These are phyloP conservation scores for Eucommia ulmoides DNA, from an alignment of 257 asterid genomes.

Conservation along the genomic window DNA sequence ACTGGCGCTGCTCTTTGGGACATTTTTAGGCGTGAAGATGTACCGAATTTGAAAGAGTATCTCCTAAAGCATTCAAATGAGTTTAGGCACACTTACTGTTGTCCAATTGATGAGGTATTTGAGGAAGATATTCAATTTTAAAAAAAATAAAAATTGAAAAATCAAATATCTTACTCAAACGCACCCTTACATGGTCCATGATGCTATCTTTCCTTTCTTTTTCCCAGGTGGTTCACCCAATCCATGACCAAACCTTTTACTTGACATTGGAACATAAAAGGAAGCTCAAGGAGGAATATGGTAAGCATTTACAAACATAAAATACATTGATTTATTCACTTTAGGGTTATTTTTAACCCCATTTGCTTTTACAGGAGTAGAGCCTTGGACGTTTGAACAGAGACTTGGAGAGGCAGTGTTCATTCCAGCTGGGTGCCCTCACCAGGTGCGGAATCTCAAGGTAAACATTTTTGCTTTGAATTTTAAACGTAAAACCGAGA, in stretches of 20 bases:
- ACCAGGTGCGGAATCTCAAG: constrained; percentile 93
- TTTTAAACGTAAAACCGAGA: too few relatives aligned
- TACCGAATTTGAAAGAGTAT: constrained; percentile 62
- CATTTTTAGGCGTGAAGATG: constrained; percentile 85
- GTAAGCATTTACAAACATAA: constrained; percentile 29
- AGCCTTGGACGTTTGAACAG: constrained; percentile 94
- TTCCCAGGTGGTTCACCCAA: constrained; percentile 76
- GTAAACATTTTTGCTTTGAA: too few relatives aligned
- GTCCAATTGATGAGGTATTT: constrained; percentile 80
- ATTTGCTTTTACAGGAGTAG: constrained; percentile 41
- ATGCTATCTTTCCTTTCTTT: too few relatives aligned
- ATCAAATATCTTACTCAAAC: constrained; percentile 4
- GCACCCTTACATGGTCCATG: too few relatives aligned
- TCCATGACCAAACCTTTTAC: constrained; percentile 87
- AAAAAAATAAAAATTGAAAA: too few relatives aligned
- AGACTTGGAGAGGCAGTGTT: constrained; percentile 86
- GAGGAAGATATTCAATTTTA: too few relatives aligned
- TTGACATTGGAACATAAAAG: constrained; percentile 58
- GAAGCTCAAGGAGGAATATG: constrained; percentile 76
- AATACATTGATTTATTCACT: too few relatives aligned
- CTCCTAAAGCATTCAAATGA: constrained; percentile 54
- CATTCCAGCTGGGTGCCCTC: constrained; percentile 98
- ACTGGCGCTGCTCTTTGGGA: constrained; percentile 85
- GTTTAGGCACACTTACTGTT: constrained; percentile 76
- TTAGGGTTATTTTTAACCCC: too few relatives aligned